A percentile compares a stretch with the other conserved stretches of the same genome.
Evolutionary conservation across 352 stramenopile species (phyloP).

Genomic region (Phytophthora fragariaefolia): DNA sequence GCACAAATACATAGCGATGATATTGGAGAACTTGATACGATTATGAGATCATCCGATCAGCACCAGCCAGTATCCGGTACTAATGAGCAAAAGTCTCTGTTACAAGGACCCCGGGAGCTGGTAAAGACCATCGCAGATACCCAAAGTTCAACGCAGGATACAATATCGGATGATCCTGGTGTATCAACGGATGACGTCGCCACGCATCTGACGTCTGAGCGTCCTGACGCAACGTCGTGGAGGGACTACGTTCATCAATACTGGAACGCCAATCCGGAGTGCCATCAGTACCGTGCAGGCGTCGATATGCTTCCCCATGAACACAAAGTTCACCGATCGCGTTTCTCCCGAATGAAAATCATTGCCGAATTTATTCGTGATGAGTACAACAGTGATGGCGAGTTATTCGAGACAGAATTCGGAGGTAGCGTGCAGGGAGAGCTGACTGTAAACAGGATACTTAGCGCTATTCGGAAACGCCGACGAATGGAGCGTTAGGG

Average conservation of each 20-base stretch:
- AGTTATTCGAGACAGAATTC: not conserved
- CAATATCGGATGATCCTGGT: too few relatives aligned
- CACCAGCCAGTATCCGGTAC: too few relatives aligned
- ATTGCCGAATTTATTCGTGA: conserved; percentile 1
- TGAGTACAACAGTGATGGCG: not conserved
- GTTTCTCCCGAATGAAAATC: conserved; percentile 5
- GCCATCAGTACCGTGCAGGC: conserved; percentile 6
- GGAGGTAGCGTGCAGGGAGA: too few relatives aligned
- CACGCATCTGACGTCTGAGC: too few relatives aligned
- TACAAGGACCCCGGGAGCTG: not conserved
- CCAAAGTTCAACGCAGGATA: too few relatives aligned
- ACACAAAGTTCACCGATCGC: not conserved
- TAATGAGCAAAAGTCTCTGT: not conserved
- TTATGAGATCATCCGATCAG: too few relatives aligned
- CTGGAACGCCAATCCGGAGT: not conserved
- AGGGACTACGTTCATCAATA: conserved; percentile 1
- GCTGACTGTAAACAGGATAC: too few relatives aligned
- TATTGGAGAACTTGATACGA: too few relatives aligned
- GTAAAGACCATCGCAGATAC: not conserved
- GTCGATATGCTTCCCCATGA: not conserved
- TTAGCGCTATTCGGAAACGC: too few relatives aligned
- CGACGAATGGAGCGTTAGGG: too few relatives aligned
- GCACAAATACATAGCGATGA: too few relatives aligned
- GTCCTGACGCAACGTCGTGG: not conserved
- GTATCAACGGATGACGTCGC: too few relatives aligned